Conservation (phyloP, 257 asterid species). For the Thymus quinquecostatus region DNA sequence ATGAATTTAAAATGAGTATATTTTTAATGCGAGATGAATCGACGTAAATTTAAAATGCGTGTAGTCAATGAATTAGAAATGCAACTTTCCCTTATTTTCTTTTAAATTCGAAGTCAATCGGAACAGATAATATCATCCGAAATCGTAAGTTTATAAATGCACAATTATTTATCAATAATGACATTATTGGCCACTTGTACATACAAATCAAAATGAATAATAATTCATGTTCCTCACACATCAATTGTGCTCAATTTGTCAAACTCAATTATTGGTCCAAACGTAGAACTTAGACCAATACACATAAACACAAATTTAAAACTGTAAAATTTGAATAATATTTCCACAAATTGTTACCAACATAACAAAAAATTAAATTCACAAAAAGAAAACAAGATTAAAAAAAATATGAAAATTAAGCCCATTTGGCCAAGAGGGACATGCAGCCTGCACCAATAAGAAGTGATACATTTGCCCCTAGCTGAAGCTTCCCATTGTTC, state of each 20-base stretch:
- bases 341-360: background rate
- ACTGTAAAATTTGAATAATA: background rate
- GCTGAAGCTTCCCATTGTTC: conserved; percentile 33
- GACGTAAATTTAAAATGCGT: no score
- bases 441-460: conserved; percentile 50
- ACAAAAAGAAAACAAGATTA: background rate
- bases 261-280: background rate
- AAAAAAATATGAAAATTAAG: background rate
- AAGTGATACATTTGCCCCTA: conserved; percentile 41
- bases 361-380: background rate
- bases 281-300: background rate
- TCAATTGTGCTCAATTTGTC: background rate
- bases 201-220: background rate
- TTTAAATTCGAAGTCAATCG: no score
- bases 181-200: no score
- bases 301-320: background rate
- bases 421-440: conserved; percentile 53
- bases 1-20: no score
- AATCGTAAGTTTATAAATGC: no score
- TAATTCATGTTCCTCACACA: background rate
- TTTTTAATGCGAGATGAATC: no score
- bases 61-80: no score
- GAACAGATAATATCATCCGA: no score
- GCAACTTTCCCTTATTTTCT: no score
- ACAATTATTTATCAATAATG: no score